Base-by-base conservation (phyloP, 805 yeast species). In the Torulaspora gathmanii region DNA sequence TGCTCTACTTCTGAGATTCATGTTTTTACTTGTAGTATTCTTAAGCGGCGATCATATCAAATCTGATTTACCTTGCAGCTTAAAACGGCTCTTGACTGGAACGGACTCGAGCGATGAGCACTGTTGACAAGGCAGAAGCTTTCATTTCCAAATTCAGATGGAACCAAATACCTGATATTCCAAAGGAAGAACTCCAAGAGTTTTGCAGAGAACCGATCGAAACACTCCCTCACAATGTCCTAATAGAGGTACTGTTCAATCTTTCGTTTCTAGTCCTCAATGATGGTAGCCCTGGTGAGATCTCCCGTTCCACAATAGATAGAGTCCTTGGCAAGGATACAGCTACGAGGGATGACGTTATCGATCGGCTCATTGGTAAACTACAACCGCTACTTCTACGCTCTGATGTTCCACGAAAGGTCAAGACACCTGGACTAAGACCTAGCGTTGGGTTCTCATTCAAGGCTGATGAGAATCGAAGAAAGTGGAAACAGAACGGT, bases 351-450 rank as follows among this genome's bases (percentile, higher is more conserved):
- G 44, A 44, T 15, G 44, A 42, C 13, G 30, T 39, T 10, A 16
- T 45, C 12, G 33, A 28, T 15, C 34, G 35, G 40, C 19, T 54
- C 7, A 48, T 52, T 28, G 42, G 26, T 1, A 36, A 33, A 8
- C 31, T 55, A 28, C 45, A 45, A 23, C 57, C 57, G 11, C 44
- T 42, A 11, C 44, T 55, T 2, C 34, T 50, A 12, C 47, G 46
- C 11, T 39, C 33, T 6, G 37, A 40, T 4, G 37, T 39, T 13
- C 36, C 23, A n/a, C 33, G 39, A 13, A 19, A 37, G 22, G 33
- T 28, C 19, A 25, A 16, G 15, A 45, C 23, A 23, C 29, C 35
- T 62, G 62, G 27, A 62, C 55, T 51, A 75, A 65, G 12, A 74
- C 68, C 2, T 61, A 61, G 0, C 61, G 31, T 45, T 17, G 54